Conservation (phyloP, 441 rosid genomes). For the Dalechampia spathulata region DNA sequence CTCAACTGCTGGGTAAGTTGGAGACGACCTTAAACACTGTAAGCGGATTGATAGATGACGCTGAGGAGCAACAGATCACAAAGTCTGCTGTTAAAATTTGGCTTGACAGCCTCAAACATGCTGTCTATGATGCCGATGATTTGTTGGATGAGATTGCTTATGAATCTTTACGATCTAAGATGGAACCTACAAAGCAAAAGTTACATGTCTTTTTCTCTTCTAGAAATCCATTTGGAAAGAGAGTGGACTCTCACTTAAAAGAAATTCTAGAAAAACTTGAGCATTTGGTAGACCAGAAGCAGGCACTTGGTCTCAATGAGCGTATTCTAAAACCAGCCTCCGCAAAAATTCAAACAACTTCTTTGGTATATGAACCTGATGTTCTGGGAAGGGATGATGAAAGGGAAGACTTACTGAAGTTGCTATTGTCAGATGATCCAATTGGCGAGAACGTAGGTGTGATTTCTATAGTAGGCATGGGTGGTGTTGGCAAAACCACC, state of each 20-base stretch:
- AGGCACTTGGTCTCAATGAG: conserved; percentile 8
- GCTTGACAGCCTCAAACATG: not conserved
- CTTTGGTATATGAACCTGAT: conserved; percentile 2
- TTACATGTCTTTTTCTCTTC: not conserved
- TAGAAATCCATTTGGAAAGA: not conserved
- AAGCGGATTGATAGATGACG: not conserved
- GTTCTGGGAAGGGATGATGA: conserved; percentile 4
- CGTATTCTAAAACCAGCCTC: not conserved
- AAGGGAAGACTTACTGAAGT: not conserved
- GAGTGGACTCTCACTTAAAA: not conserved
- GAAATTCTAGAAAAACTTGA: conserved; percentile 14
- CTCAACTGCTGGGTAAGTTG: not conserved
- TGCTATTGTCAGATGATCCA: not conserved
- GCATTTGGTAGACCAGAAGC: conserved; percentile 12
- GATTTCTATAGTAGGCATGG: conserved; percentile 7
- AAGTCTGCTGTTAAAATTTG: not conserved
- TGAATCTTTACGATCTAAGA: not conserved
- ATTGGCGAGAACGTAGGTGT: not conserved
- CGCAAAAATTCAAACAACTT: not conserved
- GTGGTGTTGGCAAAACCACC: not conserved
- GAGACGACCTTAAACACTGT: not conserved
- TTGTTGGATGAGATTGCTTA: conserved; percentile 1
- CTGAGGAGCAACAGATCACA: conserved; percentile 4
- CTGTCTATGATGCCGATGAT: conserved; percentile 3
- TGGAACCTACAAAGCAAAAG: conserved; percentile 4